These are phyloP conservation scores for Acanthamoeba triangularis DNA, from an alignment of 208 protist species.

Conservation along the genomic window DNA sequence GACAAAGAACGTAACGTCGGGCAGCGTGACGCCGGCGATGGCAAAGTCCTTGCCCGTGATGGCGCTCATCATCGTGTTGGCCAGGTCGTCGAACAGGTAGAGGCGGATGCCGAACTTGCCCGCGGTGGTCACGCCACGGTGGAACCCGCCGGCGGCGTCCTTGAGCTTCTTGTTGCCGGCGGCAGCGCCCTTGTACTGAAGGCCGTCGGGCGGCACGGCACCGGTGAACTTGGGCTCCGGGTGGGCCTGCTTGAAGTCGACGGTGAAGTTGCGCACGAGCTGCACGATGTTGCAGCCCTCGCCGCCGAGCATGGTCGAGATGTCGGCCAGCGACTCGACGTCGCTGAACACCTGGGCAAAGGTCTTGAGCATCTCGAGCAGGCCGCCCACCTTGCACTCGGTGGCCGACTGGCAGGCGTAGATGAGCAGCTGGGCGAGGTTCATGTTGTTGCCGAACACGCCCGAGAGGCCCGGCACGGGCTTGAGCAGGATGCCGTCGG, in stretches of 20 bases:
- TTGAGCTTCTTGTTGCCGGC: not conserved
- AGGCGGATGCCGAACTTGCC: constrained; percentile 55
- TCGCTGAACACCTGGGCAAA: constrained; percentile 10
- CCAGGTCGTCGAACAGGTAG: constrained; percentile 60
- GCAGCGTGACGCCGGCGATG: constrained; percentile 64
- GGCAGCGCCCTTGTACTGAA: constrained; percentile 22
- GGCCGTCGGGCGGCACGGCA: constrained; percentile 24
- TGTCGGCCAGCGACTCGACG: not conserved
- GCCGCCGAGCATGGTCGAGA: not conserved
- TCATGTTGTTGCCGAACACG: constrained; percentile 69
- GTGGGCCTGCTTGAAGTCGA: constrained; percentile 24
- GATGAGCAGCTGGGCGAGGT: constrained; percentile 22
- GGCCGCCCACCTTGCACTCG: constrained; percentile 8
- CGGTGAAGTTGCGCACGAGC: constrained; percentile 15
- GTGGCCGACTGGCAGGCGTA: constrained; percentile 15
- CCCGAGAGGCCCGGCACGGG: constrained; percentile 70
- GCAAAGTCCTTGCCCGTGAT: constrained; percentile 60
- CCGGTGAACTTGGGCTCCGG: not conserved
- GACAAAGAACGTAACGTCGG: constrained; percentile 24
- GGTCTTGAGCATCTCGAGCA: constrained; percentile 34
- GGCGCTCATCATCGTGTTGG: constrained; percentile 10
- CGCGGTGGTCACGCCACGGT: not conserved
- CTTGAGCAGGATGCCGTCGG: constrained; percentile 61
- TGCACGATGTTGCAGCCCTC: constrained; percentile 68
- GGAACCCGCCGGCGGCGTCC: not conserved